Percentiles rank a stretch among this genome's conserved stretches.
Evolutionary conservation across 73 alveolate genomes (phyloP).

Genomic region (Paramecium caudatum): DNA sequence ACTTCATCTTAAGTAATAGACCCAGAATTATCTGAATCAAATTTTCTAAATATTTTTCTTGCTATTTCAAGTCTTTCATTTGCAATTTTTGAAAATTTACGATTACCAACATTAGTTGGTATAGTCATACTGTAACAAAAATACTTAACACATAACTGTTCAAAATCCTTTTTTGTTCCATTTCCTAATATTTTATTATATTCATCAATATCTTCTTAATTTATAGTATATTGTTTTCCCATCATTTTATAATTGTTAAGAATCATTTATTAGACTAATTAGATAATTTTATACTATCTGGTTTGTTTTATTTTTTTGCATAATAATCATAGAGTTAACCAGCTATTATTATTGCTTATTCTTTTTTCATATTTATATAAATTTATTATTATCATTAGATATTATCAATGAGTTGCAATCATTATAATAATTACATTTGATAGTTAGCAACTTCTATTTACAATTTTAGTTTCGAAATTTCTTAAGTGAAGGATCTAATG

Average conservation of each 20-base stretch:
- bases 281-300: background rate
- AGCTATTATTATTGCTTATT: constrained; percentile 5
- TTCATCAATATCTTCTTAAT: background rate
- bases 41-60: constrained; percentile 59
- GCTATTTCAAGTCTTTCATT: constrained; percentile 67
- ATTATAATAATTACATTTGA: background rate
- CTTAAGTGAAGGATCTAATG: background rate
- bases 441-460: background rate
- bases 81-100: constrained; percentile 12
- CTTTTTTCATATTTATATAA: background rate
- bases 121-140: background rate
- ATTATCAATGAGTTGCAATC: background rate
- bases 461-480: background rate
- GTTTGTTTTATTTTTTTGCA: background rate
- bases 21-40: constrained; percentile 66
- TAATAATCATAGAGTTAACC: constrained; percentile 18
- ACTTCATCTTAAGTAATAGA: constrained; percentile 64
- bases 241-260: constrained; percentile 3
- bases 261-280: background rate
- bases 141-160: constrained; percentile 7
- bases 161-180: constrained; percentile 43
- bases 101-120: background rate
- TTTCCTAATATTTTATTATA: background rate
- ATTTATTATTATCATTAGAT: background rate
- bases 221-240: background rate